Conservation (phyloP, 2,329 filamentous ascomycete genomes). For the Neopestalotiopsis sp. region DNA sequence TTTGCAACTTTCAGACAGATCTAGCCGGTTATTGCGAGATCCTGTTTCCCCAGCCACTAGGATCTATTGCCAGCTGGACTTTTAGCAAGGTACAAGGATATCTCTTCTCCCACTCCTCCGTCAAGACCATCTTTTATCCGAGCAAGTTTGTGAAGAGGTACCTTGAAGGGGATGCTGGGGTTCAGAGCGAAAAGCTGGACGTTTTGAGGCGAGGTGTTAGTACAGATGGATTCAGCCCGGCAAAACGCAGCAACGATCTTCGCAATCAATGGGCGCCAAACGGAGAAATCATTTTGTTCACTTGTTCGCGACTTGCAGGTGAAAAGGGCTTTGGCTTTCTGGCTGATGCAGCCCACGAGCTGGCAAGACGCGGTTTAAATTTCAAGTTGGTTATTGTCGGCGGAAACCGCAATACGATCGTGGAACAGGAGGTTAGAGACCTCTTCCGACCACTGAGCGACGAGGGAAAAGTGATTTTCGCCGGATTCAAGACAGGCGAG, state of each 20-base stretch:
- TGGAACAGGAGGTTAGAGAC: conserved; percentile 66
- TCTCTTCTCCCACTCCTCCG: conserved; percentile 65
- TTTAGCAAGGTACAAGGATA: conserved; percentile 70
- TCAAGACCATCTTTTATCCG: conserved; percentile 73
- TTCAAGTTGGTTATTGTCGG: conserved; percentile 73
- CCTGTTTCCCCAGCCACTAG: conserved; percentile 69
- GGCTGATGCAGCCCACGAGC: conserved; percentile 56
- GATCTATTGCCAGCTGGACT: conserved; percentile 64
- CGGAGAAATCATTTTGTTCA: conserved; percentile 69
- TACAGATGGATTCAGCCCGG: conserved; percentile 65
- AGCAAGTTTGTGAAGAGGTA: conserved; percentile 68
- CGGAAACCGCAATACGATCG: conserved; percentile 68
- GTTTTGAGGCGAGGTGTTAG: conserved; percentile 70
- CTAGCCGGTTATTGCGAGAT: conserved; percentile 73
- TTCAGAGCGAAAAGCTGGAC: conserved; percentile 62
- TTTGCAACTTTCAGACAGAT: conserved; percentile 77
- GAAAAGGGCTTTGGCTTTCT: conserved; percentile 77
- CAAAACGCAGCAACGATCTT: conserved; percentile 54
- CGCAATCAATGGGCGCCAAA: conserved; percentile 62
- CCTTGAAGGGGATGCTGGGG: conserved; percentile 57
- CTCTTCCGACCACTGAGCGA: conserved; percentile 58
- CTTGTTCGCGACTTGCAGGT: conserved; percentile 69
- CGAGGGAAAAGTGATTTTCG: conserved; percentile 66
- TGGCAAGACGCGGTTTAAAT: conserved; percentile 59
- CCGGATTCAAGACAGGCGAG: conserved; percentile 66